Conservation (phyloP, 768 basidiomycete genomes). For the Arthromyces matolae region DNA sequence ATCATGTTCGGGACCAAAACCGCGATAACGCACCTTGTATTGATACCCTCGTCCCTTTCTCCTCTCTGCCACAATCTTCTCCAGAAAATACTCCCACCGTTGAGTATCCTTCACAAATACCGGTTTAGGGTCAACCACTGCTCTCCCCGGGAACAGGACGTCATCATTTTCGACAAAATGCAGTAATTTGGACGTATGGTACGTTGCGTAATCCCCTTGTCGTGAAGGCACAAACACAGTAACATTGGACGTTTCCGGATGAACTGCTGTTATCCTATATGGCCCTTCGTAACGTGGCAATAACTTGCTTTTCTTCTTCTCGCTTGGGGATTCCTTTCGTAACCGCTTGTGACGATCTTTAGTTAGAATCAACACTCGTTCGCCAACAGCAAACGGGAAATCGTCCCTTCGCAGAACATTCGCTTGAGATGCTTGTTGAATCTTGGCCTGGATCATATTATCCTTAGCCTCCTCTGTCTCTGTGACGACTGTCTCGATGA, state of each 20-base stretch:
- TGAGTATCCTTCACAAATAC: conserved; percentile 20
- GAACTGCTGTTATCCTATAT: conserved; percentile 16
- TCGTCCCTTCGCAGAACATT: conserved; percentile 8
- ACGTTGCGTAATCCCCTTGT: conserved; percentile 13
- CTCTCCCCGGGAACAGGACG: conserved; percentile 25
- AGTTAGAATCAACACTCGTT: conserved; percentile 29
- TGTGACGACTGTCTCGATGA: neutral
- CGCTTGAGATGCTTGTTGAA: conserved; percentile 19
- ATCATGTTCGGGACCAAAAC: conserved; percentile 22
- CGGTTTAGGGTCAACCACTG: conserved; percentile 14
- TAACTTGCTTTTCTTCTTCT: conserved; percentile 32
- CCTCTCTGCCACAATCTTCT: conserved; percentile 25
- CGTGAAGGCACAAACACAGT: neutral
- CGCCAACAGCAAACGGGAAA: conserved; percentile 2
- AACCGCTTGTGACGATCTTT: conserved; percentile 14
- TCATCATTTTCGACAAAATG: conserved; percentile 27
- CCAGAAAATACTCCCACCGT: conserved; percentile 22
- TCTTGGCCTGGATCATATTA: conserved; percentile 18
- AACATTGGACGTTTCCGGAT: conserved; percentile 15
- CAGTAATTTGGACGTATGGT: conserved; percentile 29
- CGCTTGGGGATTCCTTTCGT: conserved; percentile 20
- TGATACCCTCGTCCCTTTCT: conserved; percentile 18
- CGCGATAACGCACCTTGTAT: conserved; percentile 29
- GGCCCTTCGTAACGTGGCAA: conserved; percentile 32
- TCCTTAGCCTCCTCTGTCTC: conserved; percentile 7